Base-by-base conservation (phyloP, 345 rosid genomes). In the Rubroshorea leprosula region DNA sequence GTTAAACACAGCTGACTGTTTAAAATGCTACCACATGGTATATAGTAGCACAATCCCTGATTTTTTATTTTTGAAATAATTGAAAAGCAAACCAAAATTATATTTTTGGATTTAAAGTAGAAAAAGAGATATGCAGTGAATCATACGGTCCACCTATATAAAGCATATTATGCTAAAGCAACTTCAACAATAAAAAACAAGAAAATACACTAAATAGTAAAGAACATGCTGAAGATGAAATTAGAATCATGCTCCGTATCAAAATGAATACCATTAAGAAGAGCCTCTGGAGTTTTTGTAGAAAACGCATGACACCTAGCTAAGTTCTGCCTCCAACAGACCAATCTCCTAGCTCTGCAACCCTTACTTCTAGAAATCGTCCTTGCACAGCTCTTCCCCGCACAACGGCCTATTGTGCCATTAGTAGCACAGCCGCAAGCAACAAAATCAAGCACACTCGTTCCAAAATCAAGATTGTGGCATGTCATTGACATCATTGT, bases 401-500 rank as follows among this genome's bases (percentile, higher is more conserved):
- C 60, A 58, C 49, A 63, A 61, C 80, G 75, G 50, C 73, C 76
- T 63, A 58, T 71, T 23, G 81, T 72, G 58, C 79, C 80, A 73
- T 72, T 77, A 29, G 75, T 80, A 54, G 89, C 80, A 62, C 84
- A 81, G 18, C 85, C 93, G 62, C 80, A 80, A 66, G 83, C 69
- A 54, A 69, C 75, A 65, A 80, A 68, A 74, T 82, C 90, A 72
- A 81, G 76, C 57, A 74, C 70, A 67, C 79, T 73, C 62, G 74
- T 75, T 20, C 85, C 78, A 69, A 78, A 78, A 63, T 90, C 91
- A 67, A 83, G 85, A 57, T 77, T 77, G 48, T 53, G 81, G 74
- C 96, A 80, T 26, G 91, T 72, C 75, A 83, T 26, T 67, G 87
- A 80, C 84, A 85, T 72, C 86, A 86, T 86, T 65, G 78, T 84